Percentiles rank a stretch among this genome's conserved stretches.
Conservation (phyloP, 192 early-diverging fungal species). For the Coemansia javaensis region DNA sequence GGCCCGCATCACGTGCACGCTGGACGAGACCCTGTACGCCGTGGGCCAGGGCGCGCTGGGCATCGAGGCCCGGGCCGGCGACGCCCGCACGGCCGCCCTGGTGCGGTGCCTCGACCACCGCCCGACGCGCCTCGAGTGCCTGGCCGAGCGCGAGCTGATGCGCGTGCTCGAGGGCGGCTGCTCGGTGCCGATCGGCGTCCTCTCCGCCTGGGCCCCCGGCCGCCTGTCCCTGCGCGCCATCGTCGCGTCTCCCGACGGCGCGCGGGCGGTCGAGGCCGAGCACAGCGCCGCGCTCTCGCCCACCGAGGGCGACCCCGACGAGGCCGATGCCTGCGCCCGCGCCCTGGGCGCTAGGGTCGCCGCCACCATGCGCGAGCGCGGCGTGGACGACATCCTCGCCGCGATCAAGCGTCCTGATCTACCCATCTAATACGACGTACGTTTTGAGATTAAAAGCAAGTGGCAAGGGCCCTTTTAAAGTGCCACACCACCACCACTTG, state of each 20-base stretch:
- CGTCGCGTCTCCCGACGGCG: slow-evolving; percentile 77
- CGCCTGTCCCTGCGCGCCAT: slow-evolving; percentile 56
- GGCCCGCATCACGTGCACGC: slow-evolving; percentile 65
- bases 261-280: slow-evolving; percentile 55
- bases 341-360: slow-evolving; percentile 50
- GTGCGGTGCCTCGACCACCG: slow-evolving; percentile 57
- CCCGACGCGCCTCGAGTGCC: slow-evolving; percentile 61
- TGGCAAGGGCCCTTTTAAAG: too few relatives aligned
- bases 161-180: slow-evolving; percentile 89
- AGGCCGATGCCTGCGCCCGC: slow-evolving; percentile 23
- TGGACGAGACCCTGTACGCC: slow-evolving; percentile 73
- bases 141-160: slow-evolving; percentile 85
- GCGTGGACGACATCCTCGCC: slow-evolving; percentile 54
- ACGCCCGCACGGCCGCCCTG: slow-evolving; percentile 48
- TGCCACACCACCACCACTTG: too few relatives aligned
- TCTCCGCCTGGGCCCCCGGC: slow-evolving; percentile 47
- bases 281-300: background rate
- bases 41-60: slow-evolving; percentile 92
- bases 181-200: slow-evolving; percentile 89
- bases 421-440: too few relatives aligned
- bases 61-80: slow-evolving; percentile 72
- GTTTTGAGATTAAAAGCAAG: too few relatives aligned
- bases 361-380: slow-evolving; percentile 43
- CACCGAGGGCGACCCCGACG: background rate
- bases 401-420: too few relatives aligned